Evolutionary conservation across 1,139 yeast genomes (phyloP).

Genomic region (Kodamaea fungicola): DNA sequence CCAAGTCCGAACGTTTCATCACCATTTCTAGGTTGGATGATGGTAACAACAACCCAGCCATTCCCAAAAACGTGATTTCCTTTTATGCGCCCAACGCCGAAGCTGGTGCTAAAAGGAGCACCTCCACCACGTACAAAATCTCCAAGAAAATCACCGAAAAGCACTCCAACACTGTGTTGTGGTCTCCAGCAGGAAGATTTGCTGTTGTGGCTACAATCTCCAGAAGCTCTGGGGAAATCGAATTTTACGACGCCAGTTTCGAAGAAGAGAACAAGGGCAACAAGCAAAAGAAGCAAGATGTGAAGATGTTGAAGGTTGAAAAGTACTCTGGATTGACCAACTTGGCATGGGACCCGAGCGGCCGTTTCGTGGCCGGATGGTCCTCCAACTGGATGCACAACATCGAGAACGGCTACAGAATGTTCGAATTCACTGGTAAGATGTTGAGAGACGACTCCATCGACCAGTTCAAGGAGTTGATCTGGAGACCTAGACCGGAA

Average conservation of each 20-base stretch:
- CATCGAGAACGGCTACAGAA: conserved; percentile 85
- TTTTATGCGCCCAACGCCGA: conserved; percentile 71
- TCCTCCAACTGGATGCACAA: conserved; percentile 83
- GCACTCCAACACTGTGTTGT: conserved; percentile 69
- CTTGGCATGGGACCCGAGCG: conserved; percentile 93
- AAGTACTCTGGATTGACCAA: conserved; percentile 79
- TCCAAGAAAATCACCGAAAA: conserved; percentile 56
- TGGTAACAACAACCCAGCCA: conserved; percentile 62
- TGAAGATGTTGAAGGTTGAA: conserved; percentile 62
- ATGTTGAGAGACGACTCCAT: conserved; percentile 69
- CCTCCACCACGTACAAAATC: conserved; percentile 29
- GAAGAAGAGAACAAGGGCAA: conserved; percentile 58
- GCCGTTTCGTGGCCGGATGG: conserved; percentile 85
- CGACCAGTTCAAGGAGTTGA: conserved; percentile 82
- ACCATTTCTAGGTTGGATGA: conserved; percentile 67
- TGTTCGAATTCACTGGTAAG: conserved; percentile 82
- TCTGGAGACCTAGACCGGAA: conserved; percentile 98
- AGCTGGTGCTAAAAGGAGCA: conserved; percentile 21
- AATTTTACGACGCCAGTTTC: conserved; percentile 75
- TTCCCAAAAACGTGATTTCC: conserved; percentile 67
- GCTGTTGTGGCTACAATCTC: conserved; percentile 74
- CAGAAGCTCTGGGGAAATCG: conserved; percentile 63
- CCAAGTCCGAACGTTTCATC: conserved; percentile 82
- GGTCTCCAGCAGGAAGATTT: conserved; percentile 95
- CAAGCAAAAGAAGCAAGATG: conserved; percentile 45